Evolutionary conservation across 2,329 filamentous ascomycete genomes (phyloP).

Genomic region (Dothistroma pini): DNA sequence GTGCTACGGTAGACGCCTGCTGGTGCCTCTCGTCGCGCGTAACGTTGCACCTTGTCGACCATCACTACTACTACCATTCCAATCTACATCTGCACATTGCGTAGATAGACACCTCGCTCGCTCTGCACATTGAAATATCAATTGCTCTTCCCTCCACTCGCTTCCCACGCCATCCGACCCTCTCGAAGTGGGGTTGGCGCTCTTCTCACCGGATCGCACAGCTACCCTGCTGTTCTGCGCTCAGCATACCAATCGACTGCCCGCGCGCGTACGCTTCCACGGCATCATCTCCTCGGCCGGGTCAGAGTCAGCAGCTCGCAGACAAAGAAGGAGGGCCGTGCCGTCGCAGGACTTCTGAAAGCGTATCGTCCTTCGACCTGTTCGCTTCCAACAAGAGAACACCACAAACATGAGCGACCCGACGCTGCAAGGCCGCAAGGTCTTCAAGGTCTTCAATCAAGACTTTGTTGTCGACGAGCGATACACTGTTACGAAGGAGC

Average conservation of each 20-base stretch:
- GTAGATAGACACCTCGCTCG: background rate
- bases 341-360: conserved; percentile 1
- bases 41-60: background rate
- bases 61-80: background rate
- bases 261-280: conserved; percentile 5
- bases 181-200: conserved; percentile 2
- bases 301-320: background rate
- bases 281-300: background rate
- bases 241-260: background rate
- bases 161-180: background rate
- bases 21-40: background rate
- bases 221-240: conserved; percentile 1
- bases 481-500: conserved; percentile 97
- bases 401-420: conserved; percentile 51
- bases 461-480: conserved; percentile 98
- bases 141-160: background rate
- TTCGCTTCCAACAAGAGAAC: background rate
- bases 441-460: conserved; percentile 99
- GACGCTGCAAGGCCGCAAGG: conserved; percentile 68
- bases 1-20: background rate
- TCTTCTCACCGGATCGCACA: conserved; percentile 4
- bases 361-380: background rate
- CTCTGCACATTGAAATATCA: too few species aligned
- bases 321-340: background rate
- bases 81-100: background rate